These are phyloP conservation scores for Candida xiaguanensis DNA, from an alignment of 805 yeast species.

Conservation along the genomic window DNA sequence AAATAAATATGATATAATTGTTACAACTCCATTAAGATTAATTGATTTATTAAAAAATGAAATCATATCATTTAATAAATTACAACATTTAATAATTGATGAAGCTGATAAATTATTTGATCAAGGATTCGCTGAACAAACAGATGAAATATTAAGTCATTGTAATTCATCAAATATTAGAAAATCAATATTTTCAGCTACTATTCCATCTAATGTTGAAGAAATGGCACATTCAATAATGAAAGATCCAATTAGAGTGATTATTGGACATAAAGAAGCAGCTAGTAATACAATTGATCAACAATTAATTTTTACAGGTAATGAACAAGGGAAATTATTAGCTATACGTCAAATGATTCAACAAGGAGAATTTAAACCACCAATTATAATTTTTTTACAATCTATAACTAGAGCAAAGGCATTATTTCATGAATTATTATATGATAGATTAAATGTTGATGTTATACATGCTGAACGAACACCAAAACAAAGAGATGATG, in stretches of 20 bases:
- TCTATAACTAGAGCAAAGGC: conserved; percentile 94
- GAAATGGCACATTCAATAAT: conserved; percentile 81
- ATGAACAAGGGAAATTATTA: conserved; percentile 90
- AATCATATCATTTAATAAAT: conserved; percentile 55
- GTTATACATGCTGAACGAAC: conserved; percentile 95
- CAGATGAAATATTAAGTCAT: conserved; percentile 73
- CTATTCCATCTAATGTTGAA: conserved; percentile 91
- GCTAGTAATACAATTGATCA: conserved; percentile 85
- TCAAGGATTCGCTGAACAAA: conserved; percentile 80
- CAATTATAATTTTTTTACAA: conserved; percentile 88
- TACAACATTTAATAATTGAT: conserved; percentile 81
- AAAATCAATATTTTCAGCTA: conserved; percentile 89
- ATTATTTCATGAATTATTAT: conserved; percentile 83
- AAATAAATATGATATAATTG: conserved; percentile 71
- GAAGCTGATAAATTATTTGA: conserved; percentile 96
- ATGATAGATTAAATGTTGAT: conserved; percentile 90
- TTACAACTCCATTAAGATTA: conserved; percentile 85
- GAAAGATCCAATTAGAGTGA: conserved; percentile 80
- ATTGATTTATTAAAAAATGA: conserved; percentile 71
- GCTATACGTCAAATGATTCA: conserved; percentile 87
- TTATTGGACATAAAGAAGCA: conserved; percentile 91
- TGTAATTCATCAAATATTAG: conserved; percentile 51
- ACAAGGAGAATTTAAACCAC: conserved; percentile 85
- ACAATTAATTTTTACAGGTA: conserved; percentile 79
- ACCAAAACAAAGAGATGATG: conserved; percentile 78